These are phyloP conservation scores for Penicillium sp. DNA, from an alignment of 2,329 filamentous ascomycete genomes.

Conservation along the genomic window DNA sequence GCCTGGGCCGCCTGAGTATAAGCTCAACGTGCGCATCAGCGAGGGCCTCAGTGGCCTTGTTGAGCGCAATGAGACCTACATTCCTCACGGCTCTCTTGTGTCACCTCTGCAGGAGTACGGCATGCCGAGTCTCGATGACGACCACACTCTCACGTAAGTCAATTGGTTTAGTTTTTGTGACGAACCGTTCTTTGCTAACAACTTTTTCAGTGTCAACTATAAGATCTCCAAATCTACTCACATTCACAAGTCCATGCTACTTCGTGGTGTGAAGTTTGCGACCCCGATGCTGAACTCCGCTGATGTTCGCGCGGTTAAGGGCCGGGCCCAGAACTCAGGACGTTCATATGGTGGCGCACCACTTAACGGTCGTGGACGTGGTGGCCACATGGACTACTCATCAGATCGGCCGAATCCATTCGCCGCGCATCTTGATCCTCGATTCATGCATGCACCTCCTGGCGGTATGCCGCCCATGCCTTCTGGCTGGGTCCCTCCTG, in stretches of 20 bases:
- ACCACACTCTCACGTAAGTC: constrained; percentile 81
- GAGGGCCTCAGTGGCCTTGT: constrained; percentile 80
- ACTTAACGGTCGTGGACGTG: constrained; percentile 56
- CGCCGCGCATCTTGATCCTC: constrained; percentile 55
- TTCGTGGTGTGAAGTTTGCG: constrained; percentile 79
- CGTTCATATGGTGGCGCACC: constrained; percentile 73
- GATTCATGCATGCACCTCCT: constrained; percentile 45
- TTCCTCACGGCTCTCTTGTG: constrained; percentile 80
- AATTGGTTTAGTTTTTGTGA: constrained; percentile 11
- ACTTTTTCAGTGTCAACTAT: constrained; percentile 73
- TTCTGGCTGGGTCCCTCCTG: constrained; percentile 44
- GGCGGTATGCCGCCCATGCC: constrained; percentile 41
- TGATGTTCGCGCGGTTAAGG: constrained; percentile 76
- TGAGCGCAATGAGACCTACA: constrained; percentile 80
- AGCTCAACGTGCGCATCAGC: constrained; percentile 75
- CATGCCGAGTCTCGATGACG: constrained; percentile 80
- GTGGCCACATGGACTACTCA: constrained; percentile 63
- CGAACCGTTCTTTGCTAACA: constrained; percentile 33
- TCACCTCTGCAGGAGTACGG: constrained; percentile 76
- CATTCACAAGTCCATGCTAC: constrained; percentile 90
- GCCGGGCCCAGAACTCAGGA: constrained; percentile 69
- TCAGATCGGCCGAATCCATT: constrained; percentile 53
- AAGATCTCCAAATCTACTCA: constrained; percentile 75
- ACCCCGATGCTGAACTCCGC: constrained; percentile 73
- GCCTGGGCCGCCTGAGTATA: constrained; percentile 68